Percentiles rank a stretch among this genome's conserved stretches.
These are phyloP conservation scores for Biscogniauxia mediterranea DNA, from an alignment of 2,329 filamentous ascomycete species.

Conservation along the genomic window DNA sequence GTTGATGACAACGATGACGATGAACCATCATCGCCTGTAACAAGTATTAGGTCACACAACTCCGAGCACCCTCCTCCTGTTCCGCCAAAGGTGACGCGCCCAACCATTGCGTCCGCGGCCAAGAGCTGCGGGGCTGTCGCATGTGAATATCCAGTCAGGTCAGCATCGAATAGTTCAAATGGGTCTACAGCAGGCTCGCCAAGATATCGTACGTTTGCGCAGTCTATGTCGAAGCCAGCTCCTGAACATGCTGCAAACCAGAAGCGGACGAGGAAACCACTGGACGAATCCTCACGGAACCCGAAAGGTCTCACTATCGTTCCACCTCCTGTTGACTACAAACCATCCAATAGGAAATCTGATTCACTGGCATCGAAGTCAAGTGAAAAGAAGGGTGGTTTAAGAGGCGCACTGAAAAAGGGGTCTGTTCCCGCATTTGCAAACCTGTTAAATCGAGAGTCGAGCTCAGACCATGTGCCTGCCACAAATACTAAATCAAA, in stretches of 20 bases:
- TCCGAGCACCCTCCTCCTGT: constrained; percentile 21
- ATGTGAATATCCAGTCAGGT: constrained; percentile 7
- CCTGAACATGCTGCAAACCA: constrained; percentile 44
- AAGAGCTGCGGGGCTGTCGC: constrained; percentile 8
- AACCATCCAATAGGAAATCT: constrained; percentile 31
- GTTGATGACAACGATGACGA: constrained; percentile 18
- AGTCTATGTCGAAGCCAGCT: constrained; percentile 23
- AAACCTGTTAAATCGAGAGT: constrained; percentile 50
- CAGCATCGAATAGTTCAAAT: constrained; percentile 16
- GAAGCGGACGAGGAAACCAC: constrained; percentile 43
- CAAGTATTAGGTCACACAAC: constrained; percentile 2
- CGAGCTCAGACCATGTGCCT: constrained; percentile 26
- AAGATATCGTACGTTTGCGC: constrained; percentile 22
- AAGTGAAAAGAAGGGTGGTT: constrained; percentile 44
- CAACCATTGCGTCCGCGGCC: constrained; percentile 19
- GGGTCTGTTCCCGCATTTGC: constrained; percentile 46
- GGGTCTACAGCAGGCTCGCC: constrained; percentile 16
- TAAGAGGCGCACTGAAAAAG: constrained; percentile 53
- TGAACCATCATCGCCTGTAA: constrained; percentile 9
- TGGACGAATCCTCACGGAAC: constrained; percentile 19
- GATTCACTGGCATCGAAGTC: constrained; percentile 21
- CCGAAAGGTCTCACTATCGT: constrained; percentile 23
- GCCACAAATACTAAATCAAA: constrained; percentile 24
- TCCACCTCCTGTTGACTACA: constrained; percentile 23
- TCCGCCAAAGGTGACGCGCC: constrained; percentile 25